A percentile compares a stretch with the other conserved stretches of the same genome.
Conservation (phyloP, 306 rosid genomes). For the Sophora flavescens region DNA sequence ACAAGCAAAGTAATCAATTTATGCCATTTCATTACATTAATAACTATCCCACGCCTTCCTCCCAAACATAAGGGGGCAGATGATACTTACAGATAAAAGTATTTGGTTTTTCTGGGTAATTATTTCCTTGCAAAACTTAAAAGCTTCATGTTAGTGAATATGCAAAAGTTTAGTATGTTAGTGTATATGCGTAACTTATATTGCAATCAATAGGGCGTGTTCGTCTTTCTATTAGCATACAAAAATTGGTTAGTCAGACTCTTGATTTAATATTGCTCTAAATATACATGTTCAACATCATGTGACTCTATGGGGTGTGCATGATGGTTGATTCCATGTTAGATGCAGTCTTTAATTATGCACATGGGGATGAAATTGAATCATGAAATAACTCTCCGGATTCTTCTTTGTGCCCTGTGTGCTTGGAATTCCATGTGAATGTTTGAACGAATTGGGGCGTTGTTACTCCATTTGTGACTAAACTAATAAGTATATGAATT, state of each 20-base stretch:
- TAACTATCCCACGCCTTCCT: too few relatives aligned
- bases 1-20: too few relatives aligned
- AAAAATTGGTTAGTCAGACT: background rate
- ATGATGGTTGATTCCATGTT: constrained; percentile 2
- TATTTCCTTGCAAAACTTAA: constrained; percentile 1
- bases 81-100: background rate
- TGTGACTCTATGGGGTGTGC: too few relatives aligned
- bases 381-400: background rate
- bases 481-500: constrained; percentile 2
- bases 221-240: too few relatives aligned
- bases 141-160: background rate
- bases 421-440: constrained; percentile 6
- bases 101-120: background rate
- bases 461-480: background rate
- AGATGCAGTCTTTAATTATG: background rate
- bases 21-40: too few relatives aligned
- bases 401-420: background rate
- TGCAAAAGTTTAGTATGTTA: background rate
- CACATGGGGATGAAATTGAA: background rate
- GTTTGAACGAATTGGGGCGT: background rate
- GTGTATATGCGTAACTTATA: background rate
- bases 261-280: background rate
- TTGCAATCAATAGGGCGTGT: background rate
- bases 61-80: too few relatives aligned
- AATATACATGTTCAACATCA: too few relatives aligned